Base-by-base conservation (phyloP, 805 yeast genomes). In the Monosporozyma solicola region DNA sequence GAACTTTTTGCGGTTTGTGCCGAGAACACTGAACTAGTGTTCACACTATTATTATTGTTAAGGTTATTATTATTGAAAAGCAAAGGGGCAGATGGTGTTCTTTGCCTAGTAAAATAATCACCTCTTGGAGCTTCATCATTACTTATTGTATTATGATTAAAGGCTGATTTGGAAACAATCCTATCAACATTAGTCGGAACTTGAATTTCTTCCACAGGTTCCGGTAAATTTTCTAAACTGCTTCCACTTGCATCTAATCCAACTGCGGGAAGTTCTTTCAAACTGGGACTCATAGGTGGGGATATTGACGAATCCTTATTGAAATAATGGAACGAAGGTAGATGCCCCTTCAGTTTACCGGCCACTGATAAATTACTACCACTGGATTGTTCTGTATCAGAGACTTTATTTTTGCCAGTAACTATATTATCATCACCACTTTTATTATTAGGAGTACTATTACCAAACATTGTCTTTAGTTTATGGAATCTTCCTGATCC, bases 21-120 rank as follows among this genome's bases (percentile, higher is more conserved):
- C 8, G 31, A 20, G 24, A 52, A 51, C 22, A 49, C 16, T 4
- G 44, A 51, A 13, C 15, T 33, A 24, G n/a, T 45, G 16, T 25
- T 37, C 3, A 49, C 13, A n/a, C 39, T 20, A 35, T 16, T 27
- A 32, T 32, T 27, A 27, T 10, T 45, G 29, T 10, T 46, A 24
- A 20, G 20, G 20, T 20, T 20, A 20, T 16, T 41, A 41, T 41
- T 41, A 10, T 11, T 27, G 5, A 22, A 25, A 2, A 47, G 20
- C n/a, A 25, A n/a, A 9, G 50, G 50, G 1, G 48, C 46, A 24
- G 50, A 54, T 41, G 25, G 54, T 24, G 45, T 49, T 52, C 49
- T 54, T 24, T 49, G 51, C 46, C 51, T 48, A 3, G 31, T 49
- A 15, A 33, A 41, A 32, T 41, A 41, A 43, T 48, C 35, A 29